Base-by-base conservation (phyloP, 129 eudicot genomes). In the Logfia minima region DNA sequence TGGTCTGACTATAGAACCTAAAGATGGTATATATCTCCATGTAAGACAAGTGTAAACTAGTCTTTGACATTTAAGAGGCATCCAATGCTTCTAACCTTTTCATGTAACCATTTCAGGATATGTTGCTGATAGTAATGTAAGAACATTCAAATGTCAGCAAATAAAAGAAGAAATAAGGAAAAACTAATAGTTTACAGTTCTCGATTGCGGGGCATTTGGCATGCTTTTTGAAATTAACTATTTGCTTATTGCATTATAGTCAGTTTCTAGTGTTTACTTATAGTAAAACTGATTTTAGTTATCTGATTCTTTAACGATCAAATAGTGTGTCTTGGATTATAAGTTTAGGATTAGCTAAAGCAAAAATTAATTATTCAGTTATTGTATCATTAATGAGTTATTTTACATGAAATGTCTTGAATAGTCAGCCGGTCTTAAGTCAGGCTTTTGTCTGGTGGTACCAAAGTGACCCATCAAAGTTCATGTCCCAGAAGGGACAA, bases 1-100 rank as follows among this genome's bases (percentile, higher is more conserved):
- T 61, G 68, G 78, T 41, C 72, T 86, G 34, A 79, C 82, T 31
- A 61, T 86, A 55, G 81, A 89, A 59, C 89, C 90, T 32, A 77
- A 75, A 74, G 51, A 84, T 68, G 94, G 90, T 4, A 81, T 86
- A 6, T 14, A 64, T 65, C 79, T 89, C 59, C 75, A 74, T 45
- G 24, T 82, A 26, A 39, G 32, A 8, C 66, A 26, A 61, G 29
- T 71, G 17, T 77, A 64, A 82, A 21, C 34, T 32, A 32, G 34
- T 60, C 39, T 65, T 65, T 14, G 2, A 45, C 22, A 28, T 65
- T 69, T 11, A 34, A 21, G 16, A 35, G 16, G 24, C 71, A n/a
- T 67, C 3, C 14, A 67, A 67, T 5, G 70, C 11, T 18, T 34
- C 29, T 4, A 37, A 6, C 14, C 72, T 35, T 35, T 19, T 67